phyloP scores from a whole-genome alignment of 2,329 filamentous ascomycete species.

The Phoma sp. region DNA sequence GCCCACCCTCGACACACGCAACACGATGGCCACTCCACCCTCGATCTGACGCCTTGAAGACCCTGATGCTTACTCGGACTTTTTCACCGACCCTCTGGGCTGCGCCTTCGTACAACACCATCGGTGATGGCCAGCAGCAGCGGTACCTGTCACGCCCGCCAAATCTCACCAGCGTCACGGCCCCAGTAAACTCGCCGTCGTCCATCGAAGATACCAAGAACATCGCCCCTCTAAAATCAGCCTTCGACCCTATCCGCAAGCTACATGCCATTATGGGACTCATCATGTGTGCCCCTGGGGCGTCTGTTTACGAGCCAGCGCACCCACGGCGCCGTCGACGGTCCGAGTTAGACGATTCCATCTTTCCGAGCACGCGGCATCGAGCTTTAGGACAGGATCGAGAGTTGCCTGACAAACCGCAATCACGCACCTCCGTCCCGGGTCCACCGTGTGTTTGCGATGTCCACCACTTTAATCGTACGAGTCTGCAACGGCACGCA shows the following conservation, averaged over 20 bases:
- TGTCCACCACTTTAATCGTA: too few species aligned
- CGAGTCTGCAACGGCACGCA: too few species aligned
- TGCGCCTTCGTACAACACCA: too few species aligned
- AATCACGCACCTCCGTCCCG: too few species aligned
- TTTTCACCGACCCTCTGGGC: neutral
- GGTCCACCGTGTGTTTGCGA: too few species aligned
- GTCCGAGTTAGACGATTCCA: too few species aligned
- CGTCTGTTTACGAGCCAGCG: neutral
- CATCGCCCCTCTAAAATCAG: neutral
- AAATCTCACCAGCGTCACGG: neutral
- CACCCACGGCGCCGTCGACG: neutral
- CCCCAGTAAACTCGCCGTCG: neutral
- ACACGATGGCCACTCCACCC: conserved; percentile 6
- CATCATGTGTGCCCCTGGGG: too few species aligned
- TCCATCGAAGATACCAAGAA: conserved; percentile 11
- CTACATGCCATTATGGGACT: too few species aligned
- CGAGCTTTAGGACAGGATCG: too few species aligned
- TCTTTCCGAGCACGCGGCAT: too few species aligned
- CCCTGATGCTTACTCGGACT: neutral
- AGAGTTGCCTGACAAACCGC: too few species aligned
- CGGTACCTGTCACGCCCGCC: neutral
- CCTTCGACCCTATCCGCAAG: neutral
- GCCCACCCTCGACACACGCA: neutral
- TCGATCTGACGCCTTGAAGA: conserved; percentile 1
- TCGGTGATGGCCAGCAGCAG: neutral